Evolutionary conservation across 306 rosid genomes (phyloP).

Genomic region (Hylodesmum podocarpum): DNA sequence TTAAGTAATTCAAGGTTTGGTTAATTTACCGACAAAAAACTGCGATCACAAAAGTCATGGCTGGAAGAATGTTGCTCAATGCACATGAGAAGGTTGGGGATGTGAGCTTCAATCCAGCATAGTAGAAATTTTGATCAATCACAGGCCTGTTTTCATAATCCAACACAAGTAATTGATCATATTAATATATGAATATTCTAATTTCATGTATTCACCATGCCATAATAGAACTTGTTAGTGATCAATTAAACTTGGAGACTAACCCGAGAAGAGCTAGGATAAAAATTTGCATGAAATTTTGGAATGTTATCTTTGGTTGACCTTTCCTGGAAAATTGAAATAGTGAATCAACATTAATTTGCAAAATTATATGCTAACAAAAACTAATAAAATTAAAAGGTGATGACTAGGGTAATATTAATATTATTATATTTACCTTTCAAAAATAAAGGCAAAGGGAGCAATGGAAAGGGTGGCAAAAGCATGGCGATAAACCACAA

Average conservation of each 20-base stretch:
- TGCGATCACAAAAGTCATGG: slow-evolving; percentile 97
- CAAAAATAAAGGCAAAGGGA: slow-evolving; percentile 78
- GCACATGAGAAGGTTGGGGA: slow-evolving; percentile 95
- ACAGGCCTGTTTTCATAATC: slow-evolving; percentile 59
- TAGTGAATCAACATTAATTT: neutral
- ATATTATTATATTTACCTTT: slow-evolving; percentile 50
- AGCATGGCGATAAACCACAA: slow-evolving; percentile 91
- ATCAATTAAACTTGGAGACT: slow-evolving; percentile 25
- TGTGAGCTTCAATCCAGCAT: slow-evolving; percentile 84
- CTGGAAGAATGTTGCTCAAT: slow-evolving; percentile 96
- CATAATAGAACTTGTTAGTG: neutral
- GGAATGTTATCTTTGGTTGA: slow-evolving; percentile 79
- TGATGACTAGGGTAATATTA: neutral
- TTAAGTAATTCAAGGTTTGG: neutral
- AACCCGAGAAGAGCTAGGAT: slow-evolving; percentile 82
- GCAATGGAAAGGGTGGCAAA: slow-evolving; percentile 72
- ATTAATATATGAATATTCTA: neutral
- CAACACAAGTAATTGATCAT: slow-evolving; percentile 22
- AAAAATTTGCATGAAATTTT: slow-evolving; percentile 71
- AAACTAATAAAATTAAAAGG: neutral
- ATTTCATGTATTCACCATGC: neutral
- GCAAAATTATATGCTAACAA: neutral
- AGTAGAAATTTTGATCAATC: slow-evolving; percentile 92
- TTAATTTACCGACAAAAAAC: slow-evolving; percentile 60
- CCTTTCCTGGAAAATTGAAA: slow-evolving; percentile 58